A percentile compares a stretch with the other conserved stretches of the same genome.
phyloP scores from a whole-genome alignment of 768 basidiomycete species.

The Mycena indigotica region DNA sequence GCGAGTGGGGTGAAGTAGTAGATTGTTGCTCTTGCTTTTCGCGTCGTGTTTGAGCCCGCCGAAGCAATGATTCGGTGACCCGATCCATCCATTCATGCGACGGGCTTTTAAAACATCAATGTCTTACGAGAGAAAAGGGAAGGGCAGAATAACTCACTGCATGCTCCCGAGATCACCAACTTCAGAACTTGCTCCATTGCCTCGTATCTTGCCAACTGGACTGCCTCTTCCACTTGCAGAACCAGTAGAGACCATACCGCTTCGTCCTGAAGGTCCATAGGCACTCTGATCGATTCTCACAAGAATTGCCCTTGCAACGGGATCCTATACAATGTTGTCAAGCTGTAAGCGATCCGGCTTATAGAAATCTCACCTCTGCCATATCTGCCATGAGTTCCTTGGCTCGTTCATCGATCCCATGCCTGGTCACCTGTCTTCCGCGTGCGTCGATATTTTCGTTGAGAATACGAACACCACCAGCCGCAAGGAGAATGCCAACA shows the following conservation, averaged over 20 bases:
- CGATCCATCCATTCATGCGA: slow-evolving; percentile 85
- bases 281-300: slow-evolving; percentile 78
- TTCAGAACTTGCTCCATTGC: neutral
- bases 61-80: slow-evolving; percentile 48
- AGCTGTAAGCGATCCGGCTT: slow-evolving; percentile 5
- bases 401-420: slow-evolving; percentile 8
- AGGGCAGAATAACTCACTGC: slow-evolving; percentile 6
- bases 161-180: slow-evolving; percentile 22
- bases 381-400: slow-evolving; percentile 9
- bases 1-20: slow-evolving; percentile 7
- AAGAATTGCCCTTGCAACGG: slow-evolving; percentile 79
- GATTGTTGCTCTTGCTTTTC: too few species aligned
- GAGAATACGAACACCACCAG: slow-evolving; percentile 46
- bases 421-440: too few species aligned
- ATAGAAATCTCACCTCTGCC: slow-evolving; percentile 2
- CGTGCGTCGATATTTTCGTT: slow-evolving; percentile 47
- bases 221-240: neutral
- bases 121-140: slow-evolving; percentile 3
- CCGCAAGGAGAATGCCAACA: slow-evolving; percentile 76
- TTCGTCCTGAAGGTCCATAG: slow-evolving; percentile 76
- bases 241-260: slow-evolving; percentile 37
- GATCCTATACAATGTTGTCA: slow-evolving; percentile 53
- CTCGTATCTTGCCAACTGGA: neutral
- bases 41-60: slow-evolving; percentile 23
- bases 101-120: slow-evolving; percentile 46